phyloP scores from a whole-genome alignment of 371 early-diverging fungal species.

The Funneliformis caledonium region DNA sequence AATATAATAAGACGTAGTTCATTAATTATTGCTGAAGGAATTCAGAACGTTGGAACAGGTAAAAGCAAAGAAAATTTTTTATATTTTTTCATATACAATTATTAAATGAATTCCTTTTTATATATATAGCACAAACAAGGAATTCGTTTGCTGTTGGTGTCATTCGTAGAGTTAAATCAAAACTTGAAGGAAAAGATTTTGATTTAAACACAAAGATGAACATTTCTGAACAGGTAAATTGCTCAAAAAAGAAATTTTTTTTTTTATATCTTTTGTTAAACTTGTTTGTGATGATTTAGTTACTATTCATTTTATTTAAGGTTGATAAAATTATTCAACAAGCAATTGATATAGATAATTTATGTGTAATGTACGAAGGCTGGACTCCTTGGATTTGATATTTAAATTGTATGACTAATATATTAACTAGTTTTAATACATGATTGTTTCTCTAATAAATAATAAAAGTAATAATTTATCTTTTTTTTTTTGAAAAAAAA shows the following conservation, averaged over 20 bases:
- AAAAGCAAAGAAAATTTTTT: neutral
- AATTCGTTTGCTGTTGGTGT: slow-evolving; percentile 66
- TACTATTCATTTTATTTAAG: slow-evolving; percentile 31
- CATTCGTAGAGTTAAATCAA: slow-evolving; percentile 65
- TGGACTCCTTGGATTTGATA: slow-evolving; percentile 75
- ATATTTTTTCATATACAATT: neutral
- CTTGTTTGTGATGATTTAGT: neutral
- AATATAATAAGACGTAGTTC: neutral
- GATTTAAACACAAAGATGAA: slow-evolving; percentile 56
- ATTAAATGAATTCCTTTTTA: neutral
- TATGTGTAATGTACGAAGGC: slow-evolving; percentile 70
- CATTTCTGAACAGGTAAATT: slow-evolving; percentile 65
- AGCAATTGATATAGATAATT: slow-evolving; percentile 60
- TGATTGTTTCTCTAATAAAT: no score
- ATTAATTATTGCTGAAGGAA: neutral
- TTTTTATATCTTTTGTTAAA: no score
- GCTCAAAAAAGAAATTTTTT: neutral
- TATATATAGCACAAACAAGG: slow-evolving; percentile 39
- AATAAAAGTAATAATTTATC: no score
- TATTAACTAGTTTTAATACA: no score
- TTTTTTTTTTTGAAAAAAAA: no score
- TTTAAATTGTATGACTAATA: neutral
- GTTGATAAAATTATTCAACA: slow-evolving; percentile 61
- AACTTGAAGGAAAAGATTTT: slow-evolving; percentile 73
- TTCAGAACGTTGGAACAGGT: neutral